A percentile compares a stretch with the other conserved stretches of the same genome.
These are phyloP conservation scores for Mallotus nudiflorus DNA, from an alignment of 345 rosid species.

Conservation along the genomic window DNA sequence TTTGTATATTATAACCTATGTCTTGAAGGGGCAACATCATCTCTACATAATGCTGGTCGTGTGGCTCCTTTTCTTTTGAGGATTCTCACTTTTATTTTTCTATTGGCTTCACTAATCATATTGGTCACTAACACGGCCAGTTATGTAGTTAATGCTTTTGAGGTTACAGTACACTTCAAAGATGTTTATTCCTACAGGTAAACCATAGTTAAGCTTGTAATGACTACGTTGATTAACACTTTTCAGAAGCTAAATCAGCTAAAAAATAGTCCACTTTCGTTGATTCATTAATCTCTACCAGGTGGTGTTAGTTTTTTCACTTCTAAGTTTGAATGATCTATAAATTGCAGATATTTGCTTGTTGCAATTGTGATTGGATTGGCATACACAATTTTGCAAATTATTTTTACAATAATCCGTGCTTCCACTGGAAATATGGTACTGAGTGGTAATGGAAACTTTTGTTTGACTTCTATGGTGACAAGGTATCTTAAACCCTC, in stretches of 20 bases:
- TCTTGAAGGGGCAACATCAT: too few relatives aligned
- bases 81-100: slow-evolving; percentile 24
- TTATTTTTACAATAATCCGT: slow-evolving; percentile 4
- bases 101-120: slow-evolving; percentile 33
- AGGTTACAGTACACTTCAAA: slow-evolving; percentile 24
- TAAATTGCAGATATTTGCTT: too few relatives aligned
- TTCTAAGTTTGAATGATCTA: slow-evolving; percentile 15
- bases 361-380: slow-evolving; percentile 31
- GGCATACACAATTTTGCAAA: too few relatives aligned
- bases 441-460: slow-evolving; percentile 3
- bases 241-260: too few relatives aligned
- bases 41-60: too few relatives aligned
- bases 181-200: slow-evolving; percentile 43
- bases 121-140: slow-evolving; percentile 35
- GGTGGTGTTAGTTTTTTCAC: too few relatives aligned
- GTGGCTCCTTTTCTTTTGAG: slow-evolving; percentile 27
- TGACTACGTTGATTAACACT: too few relatives aligned
- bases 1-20: too few relatives aligned
- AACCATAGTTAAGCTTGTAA: not conserved
- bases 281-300: too few relatives aligned
- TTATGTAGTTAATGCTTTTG: slow-evolving; percentile 4
- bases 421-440: slow-evolving; percentile 15
- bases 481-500: too few relatives aligned
- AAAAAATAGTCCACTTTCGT: too few relatives aligned
- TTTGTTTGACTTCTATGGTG: slow-evolving; percentile 34